These are phyloP conservation scores for Botrytis deweyae DNA, from an alignment of 2,329 filamentous ascomycete genomes.

Conservation along the genomic window DNA sequence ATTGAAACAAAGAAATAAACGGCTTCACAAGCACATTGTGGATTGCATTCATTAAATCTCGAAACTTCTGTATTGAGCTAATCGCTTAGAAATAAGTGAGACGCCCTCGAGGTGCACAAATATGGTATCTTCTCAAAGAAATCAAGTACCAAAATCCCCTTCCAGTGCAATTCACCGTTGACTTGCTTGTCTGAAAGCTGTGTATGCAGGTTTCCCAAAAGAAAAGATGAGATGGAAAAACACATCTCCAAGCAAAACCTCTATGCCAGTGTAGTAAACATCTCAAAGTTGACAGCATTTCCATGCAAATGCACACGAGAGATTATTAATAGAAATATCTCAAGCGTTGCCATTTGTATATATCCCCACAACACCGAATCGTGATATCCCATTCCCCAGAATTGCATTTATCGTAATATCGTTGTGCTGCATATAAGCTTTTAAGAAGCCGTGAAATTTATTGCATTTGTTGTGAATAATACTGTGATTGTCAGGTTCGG, in stretches of 20 bases:
- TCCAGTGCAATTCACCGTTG: neutral
- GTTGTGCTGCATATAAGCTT: neutral
- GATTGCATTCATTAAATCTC: slow-evolving; percentile 1
- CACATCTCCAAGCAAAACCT: slow-evolving; percentile 8
- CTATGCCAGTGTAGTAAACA: slow-evolving; percentile 11
- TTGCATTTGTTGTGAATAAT: neutral
- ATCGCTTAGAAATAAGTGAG: neutral
- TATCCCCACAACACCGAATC: slow-evolving; percentile 8
- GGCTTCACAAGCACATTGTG: slow-evolving; percentile 1
- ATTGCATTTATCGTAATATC: slow-evolving; percentile 13
- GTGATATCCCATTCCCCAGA: slow-evolving; percentile 14
- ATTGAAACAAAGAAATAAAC: neutral
- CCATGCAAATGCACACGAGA: neutral
- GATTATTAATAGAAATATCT: neutral
- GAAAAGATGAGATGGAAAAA: slow-evolving; percentile 7
- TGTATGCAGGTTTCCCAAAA: slow-evolving; percentile 1
- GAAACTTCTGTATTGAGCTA: slow-evolving; percentile 17
- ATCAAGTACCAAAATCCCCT: neutral
- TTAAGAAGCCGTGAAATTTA: slow-evolving; percentile 1
- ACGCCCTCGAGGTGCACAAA: neutral
- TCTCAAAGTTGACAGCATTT: slow-evolving; percentile 10
- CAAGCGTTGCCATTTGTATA: neutral
- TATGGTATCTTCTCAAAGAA: slow-evolving; percentile 11
- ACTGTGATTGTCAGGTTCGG: slow-evolving; percentile 14
- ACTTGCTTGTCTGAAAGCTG: neutral